Conservation (phyloP, 75 land plant species). For the Cryptomeria japonica region DNA sequence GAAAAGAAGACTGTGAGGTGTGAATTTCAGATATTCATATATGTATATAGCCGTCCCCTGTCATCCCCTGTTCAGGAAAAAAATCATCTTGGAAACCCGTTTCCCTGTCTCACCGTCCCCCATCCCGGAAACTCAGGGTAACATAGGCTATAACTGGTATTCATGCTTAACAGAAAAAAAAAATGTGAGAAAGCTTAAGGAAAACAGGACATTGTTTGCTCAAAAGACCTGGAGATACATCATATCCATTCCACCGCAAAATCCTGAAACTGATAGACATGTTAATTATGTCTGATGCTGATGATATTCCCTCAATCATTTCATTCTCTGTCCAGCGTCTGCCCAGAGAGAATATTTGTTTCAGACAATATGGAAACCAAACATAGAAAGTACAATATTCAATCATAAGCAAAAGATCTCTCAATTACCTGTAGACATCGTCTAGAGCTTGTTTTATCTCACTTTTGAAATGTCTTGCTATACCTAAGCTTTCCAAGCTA, state of each 20-base stretch:
- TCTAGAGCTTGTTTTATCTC: constrained; percentile 51
- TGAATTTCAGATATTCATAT: too few species aligned
- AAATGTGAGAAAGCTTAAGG: not conserved
- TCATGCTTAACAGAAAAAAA: not conserved
- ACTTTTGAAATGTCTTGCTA: constrained; percentile 42
- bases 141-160: not conserved
- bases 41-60: too few species aligned
- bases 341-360: not conserved
- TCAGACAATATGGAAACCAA: constrained; percentile 10
- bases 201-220: not conserved
- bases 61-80: too few species aligned
- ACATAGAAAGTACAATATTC: not conserved
- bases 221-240: not conserved
- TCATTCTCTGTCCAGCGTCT: constrained; percentile 2
- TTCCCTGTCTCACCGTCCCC: too few species aligned
- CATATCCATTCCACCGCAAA: constrained; percentile 10
- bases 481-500: constrained; percentile 47
- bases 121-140: too few species aligned
- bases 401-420: not conserved
- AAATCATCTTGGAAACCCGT: too few species aligned
- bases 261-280: too few species aligned
- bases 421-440: constrained; percentile 44
- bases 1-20: too few species aligned
- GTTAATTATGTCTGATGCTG: too few species aligned
- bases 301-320: too few species aligned